Base-by-base conservation (phyloP, 768 basidiomycete species). In the Mycena albidolilacea region DNA sequence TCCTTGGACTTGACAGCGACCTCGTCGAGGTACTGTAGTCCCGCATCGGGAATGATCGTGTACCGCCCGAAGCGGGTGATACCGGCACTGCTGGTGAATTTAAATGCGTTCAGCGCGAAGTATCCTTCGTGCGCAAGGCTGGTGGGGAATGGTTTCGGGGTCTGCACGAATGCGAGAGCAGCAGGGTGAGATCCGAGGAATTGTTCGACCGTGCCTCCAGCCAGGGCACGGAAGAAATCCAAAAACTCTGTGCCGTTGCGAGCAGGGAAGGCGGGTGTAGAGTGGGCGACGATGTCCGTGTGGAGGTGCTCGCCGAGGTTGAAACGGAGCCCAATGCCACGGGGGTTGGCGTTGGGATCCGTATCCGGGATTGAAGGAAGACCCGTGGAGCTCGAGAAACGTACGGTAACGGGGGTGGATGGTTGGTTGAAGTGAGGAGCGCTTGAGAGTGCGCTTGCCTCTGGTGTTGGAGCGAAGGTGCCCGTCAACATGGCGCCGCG, bases 341-440 rank as follows among this genome's bases (percentile, higher is more conserved):
- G 77, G 14, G 77, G 77, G 21, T 75, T 70, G 55, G 75, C 73
- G 46, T 76, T 74, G 30, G 75, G 73, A 57, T 78, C 73, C 8
- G 59, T 78, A 58, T 78, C 77, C 17, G 77, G 73, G 21, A 78
- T 59, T 11, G 46, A 46, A 5, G 77, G 77, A 17, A 78, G 30
- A 5, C 77, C 77, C 3, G 75, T 72, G 11, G 75, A 78, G 69
- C 71, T 78, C 30, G 72, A 74, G 69, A 78, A 78, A 19, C 77
- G 77, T 10, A 70, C 70, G 12, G 73, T 75, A 39, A 76, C 61
- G 1, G 77, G 77, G 17, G 77, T 77, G 35, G 69, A 63, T 19
- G 69, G 30, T 11, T 68, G 66, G 4, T 65, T 68, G 44, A 77
- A 77, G 61, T 77, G 77, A 5, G 72, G 72, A n/a, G 77, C 77